Percentiles rank a stretch among this genome's conserved stretches.
These are phyloP conservation scores for Phytophthora niederhauseri DNA, from an alignment of 352 stramenopile genomes.

Conservation along the genomic window DNA sequence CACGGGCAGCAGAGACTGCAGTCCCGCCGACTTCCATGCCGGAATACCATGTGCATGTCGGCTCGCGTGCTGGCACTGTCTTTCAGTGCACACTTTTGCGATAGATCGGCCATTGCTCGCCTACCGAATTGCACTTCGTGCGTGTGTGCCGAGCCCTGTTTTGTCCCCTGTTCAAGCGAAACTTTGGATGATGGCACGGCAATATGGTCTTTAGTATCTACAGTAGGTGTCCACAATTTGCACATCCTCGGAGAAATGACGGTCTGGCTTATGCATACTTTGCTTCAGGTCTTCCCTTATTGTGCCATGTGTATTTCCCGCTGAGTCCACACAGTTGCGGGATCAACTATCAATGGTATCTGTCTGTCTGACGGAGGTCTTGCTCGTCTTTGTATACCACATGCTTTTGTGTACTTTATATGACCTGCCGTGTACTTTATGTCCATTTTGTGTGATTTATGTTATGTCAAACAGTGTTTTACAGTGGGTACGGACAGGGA, in stretches of 20 bases:
- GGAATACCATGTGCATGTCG: conserved; percentile 31
- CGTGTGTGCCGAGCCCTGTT: conserved; percentile 23
- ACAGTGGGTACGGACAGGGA: no score
- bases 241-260: conserved; percentile 27
- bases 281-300: background rate
- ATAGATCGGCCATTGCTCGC: conserved; percentile 13
- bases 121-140: conserved; percentile 33
- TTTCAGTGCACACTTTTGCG: conserved; percentile 7
- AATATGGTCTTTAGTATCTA: conserved; percentile 20
- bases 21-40: conserved; percentile 1
- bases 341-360: conserved; percentile 11
- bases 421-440: no score
- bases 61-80: conserved; percentile 11
- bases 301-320: background rate
- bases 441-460: no score
- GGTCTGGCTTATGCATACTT: conserved; percentile 26
- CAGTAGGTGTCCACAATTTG: conserved; percentile 6
- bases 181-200: conserved; percentile 20
- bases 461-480: no score
- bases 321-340: background rate
- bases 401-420: no score
- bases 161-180: conserved; percentile 26
- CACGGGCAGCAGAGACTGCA: background rate
- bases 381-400: no score
- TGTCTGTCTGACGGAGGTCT: conserved; percentile 2